Conservation (phyloP, 257 asterid genomes). For the Verbascum thapsus region DNA sequence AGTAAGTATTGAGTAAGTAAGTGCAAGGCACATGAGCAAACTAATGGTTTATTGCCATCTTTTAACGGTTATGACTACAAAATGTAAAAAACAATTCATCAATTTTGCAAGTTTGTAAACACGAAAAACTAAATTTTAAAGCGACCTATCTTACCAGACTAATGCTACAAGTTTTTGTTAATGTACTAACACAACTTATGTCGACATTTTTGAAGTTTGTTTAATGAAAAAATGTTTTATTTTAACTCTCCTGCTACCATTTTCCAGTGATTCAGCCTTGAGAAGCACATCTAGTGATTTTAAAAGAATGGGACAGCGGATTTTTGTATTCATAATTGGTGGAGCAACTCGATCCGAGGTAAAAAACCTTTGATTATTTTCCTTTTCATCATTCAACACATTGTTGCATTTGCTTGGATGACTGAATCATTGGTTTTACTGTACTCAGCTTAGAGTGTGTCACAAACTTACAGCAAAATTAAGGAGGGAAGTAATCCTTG, state of each 20-base stretch:
- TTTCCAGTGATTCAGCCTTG: constrained; percentile 74
- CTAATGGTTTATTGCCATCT: too few relatives aligned
- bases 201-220: not conserved
- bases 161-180: not conserved
- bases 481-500: constrained; percentile 93
- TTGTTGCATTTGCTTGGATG: constrained; percentile 14
- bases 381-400: constrained; percentile 4
- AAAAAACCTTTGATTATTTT: constrained; percentile 20
- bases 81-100: too few relatives aligned
- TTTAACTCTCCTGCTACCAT: constrained; percentile 22
- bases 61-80: too few relatives aligned
- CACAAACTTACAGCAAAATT: constrained; percentile 85
- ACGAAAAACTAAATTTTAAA: too few relatives aligned
- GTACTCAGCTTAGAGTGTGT: constrained; percentile 80
- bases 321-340: constrained; percentile 81
- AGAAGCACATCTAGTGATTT: constrained; percentile 51
- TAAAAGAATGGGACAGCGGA: constrained; percentile 92
- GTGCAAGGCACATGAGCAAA: too few relatives aligned
- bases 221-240: constrained; percentile 5
- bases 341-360: constrained; percentile 99
- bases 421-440: constrained; percentile 26
- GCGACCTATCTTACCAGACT: too few relatives aligned
- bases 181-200: not conserved
- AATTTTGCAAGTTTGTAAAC: too few relatives aligned
- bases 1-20: too few relatives aligned